A percentile compares a stretch with the other conserved stretches of the same genome.
Conservation (phyloP, 805 yeast species). For the Komagataella populi region DNA sequence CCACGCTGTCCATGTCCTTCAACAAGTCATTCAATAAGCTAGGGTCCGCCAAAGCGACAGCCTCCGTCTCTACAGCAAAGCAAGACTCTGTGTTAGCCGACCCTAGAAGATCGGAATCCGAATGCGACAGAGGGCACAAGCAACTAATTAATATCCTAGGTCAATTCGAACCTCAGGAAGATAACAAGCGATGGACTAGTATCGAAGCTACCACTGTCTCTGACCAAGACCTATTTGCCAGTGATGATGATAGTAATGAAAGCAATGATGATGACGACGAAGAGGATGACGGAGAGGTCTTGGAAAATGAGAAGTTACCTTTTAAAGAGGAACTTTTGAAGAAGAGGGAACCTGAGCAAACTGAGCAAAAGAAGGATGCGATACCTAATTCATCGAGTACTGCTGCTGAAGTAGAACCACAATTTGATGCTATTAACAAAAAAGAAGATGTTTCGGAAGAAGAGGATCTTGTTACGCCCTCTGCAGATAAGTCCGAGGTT, state of each 20-base stretch:
- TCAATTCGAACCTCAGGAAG: background rate
- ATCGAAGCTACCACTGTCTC: background rate
- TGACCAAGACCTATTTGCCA: background rate
- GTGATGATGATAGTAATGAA: background rate
- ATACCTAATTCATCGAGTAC: background rate
- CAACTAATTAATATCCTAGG: background rate
- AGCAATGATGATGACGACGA: background rate
- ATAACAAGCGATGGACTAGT: background rate
- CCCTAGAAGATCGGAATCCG: background rate
- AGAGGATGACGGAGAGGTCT: background rate
- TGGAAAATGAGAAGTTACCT: background rate
- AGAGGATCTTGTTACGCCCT: background rate
- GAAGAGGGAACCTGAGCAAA: background rate
- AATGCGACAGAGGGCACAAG: background rate
- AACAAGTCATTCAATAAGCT: background rate
- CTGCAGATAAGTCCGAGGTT: background rate
- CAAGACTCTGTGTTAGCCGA: background rate
- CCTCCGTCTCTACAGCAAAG: background rate
- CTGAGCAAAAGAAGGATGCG: background rate
- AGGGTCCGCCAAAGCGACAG: background rate
- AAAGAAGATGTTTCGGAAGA: background rate
- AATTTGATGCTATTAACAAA: too few relatives aligned
- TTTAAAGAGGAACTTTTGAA: background rate
- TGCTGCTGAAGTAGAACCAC: background rate
- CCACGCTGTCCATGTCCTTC: background rate